Base-by-base conservation (phyloP, 208 protist genomes). In the Leishmania mexicana region DNA sequence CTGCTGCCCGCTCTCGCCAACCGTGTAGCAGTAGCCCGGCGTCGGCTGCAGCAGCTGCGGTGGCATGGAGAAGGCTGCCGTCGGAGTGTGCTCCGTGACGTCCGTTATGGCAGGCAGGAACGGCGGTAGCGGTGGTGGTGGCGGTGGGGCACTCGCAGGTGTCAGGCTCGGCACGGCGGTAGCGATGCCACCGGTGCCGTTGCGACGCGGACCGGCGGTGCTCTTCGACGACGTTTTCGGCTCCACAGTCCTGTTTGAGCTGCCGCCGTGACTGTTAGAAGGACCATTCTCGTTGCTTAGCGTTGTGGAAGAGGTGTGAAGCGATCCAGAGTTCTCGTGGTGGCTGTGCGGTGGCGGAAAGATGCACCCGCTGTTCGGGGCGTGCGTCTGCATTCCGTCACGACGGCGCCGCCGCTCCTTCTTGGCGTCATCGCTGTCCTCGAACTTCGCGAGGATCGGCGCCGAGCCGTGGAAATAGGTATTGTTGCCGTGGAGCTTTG, bases 381-480 rank as follows among this genome's bases (percentile, higher is more conserved):
- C 85, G 42, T 85, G 80, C 28, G 81, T 68, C 62, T 83, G 75
- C 54, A 71, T 49, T 7, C 82, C 87, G 47, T 95, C 93, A 24
- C 93, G 86, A 17, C 93, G 90, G 21, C 85, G 85, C 5, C 93
- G 90, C 8, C 93, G 91, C 64, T 93, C 91, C 38, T 77, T 86
- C 78, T 96, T 96, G 19, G 93, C 91, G 62, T 92, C 85, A 1
- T 94, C 89, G 68, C 75, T 95, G 85, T 96, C 93, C 67, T 89
- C 89, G 54, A 92, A 96, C 86, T 96, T 96, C 8, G 91, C 93
- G 70, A 96, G 82, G 13, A 93, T 87, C 5, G 90, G 90, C 8
- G 87, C 88, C 1, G 89, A 88, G 58, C 86, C 88, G 64, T 84
- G 71, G 65, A 96, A 96, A 84, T 93, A 91, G 28, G 88, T 84